Evolutionary conservation across 768 basidiomycete genomes (phyloP).

Genomic region (Tulasnella sp.): DNA sequence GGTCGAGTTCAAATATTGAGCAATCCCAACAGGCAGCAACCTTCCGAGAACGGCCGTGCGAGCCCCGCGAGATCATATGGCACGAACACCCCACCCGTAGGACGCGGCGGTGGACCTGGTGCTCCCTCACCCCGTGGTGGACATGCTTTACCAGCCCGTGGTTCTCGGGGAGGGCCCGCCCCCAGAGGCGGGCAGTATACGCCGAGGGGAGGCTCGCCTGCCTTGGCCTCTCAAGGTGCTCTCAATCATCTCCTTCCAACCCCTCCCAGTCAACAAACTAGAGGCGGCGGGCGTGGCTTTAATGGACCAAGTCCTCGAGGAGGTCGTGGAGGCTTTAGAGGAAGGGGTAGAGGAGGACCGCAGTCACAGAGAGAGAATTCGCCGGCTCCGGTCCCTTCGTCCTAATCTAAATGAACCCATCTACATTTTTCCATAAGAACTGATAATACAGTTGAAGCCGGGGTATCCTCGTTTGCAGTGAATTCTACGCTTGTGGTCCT

Average conservation of each 20-base stretch:
- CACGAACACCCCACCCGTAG: not conserved
- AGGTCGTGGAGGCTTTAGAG: not conserved
- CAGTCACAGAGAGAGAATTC: not conserved
- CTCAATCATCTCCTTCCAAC: slow-evolving; percentile 7
- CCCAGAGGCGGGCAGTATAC: slow-evolving; percentile 34
- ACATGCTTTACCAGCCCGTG: not conserved
- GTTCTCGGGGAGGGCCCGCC: not conserved
- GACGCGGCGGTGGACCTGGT: not conserved
- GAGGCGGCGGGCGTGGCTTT: slow-evolving; percentile 6
- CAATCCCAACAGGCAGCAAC: not conserved
- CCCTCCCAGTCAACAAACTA: not conserved
- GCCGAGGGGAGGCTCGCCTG: slow-evolving; percentile 51
- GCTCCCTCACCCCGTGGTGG: not conserved
- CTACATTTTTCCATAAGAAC: not conserved
- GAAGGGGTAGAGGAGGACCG: not conserved
- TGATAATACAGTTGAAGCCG: not conserved
- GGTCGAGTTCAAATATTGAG: not conserved
- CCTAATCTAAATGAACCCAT: not conserved
- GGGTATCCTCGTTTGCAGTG: not conserved
- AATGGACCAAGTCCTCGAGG: not conserved
- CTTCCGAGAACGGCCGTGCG: slow-evolving; percentile 25
- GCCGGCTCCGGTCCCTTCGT: not conserved
- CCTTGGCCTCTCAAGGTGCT: slow-evolving; percentile 25
- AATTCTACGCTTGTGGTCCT: not conserved
- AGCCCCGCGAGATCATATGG: not conserved